These are phyloP conservation scores for Alternaria conjuncta DNA, from an alignment of 2,329 filamentous ascomycete genomes.

Conservation along the genomic window DNA sequence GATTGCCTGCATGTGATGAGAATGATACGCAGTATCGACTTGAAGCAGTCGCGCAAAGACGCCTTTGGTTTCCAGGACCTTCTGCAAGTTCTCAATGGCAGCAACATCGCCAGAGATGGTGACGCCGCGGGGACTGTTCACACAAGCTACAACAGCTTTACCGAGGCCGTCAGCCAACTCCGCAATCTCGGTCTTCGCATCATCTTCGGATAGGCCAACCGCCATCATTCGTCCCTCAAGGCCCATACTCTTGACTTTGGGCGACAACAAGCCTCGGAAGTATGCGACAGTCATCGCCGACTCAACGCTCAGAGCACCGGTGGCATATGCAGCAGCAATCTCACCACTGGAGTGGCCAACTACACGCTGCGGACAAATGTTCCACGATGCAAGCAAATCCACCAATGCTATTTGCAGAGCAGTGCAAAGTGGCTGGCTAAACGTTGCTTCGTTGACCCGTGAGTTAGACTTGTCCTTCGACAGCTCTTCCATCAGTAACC, in stretches of 20 bases:
- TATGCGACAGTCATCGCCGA: conserved; percentile 21
- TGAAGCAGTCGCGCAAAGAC: conserved; percentile 50
- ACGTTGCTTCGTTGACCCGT: conserved; percentile 15
- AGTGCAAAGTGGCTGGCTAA: conserved; percentile 28
- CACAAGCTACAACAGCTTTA: conserved; percentile 28
- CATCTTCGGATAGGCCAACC: conserved; percentile 33
- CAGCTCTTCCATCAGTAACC: conserved; percentile 21
- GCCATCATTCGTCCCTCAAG: conserved; percentile 37
- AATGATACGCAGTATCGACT: conserved; percentile 57
- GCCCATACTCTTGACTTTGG: conserved; percentile 10
- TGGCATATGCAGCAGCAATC: conserved; percentile 34
- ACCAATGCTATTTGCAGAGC: conserved; percentile 34
- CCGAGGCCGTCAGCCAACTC: conserved; percentile 20
- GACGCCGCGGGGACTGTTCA: conserved; percentile 52
- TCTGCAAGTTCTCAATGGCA: conserved; percentile 44
- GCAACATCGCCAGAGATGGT: conserved; percentile 55
- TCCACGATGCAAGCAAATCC: conserved; percentile 20
- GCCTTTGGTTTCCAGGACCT: conserved; percentile 41
- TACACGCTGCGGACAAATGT: conserved; percentile 20
- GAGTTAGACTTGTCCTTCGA: conserved; percentile 6
- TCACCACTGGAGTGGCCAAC: conserved; percentile 38
- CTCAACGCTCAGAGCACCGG: conserved; percentile 12
- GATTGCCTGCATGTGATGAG: conserved; percentile 48
- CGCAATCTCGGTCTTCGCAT: conserved; percentile 5
- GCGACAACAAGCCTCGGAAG: conserved; percentile 12